Conservation (phyloP, 768 basidiomycete genomes). For the Suillus subalutaceus region DNA sequence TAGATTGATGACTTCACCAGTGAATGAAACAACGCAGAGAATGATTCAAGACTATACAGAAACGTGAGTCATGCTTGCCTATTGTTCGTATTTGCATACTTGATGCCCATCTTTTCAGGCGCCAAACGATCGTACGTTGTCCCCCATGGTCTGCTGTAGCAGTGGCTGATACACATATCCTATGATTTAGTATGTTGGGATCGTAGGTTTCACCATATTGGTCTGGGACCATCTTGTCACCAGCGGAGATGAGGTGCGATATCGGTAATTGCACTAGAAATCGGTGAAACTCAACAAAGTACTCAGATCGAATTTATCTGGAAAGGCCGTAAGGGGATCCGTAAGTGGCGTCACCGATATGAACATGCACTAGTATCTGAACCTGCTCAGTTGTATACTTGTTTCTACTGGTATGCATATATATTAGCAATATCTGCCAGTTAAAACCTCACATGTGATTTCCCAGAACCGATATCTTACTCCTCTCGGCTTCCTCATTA, state of each 20-base stretch:
- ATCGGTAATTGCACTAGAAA: neutral
- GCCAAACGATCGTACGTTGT: neutral
- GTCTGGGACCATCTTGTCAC: conserved; percentile 46
- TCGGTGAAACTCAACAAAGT: neutral
- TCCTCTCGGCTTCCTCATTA: conserved; percentile 65
- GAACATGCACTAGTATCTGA: conserved; percentile 38
- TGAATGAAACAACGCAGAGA: neutral
- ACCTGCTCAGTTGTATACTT: conserved; percentile 33
- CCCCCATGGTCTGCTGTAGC: neutral
- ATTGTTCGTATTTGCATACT: neutral
- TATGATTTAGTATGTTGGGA: conserved; percentile 45
- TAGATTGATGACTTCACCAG: neutral
- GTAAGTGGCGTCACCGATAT: conserved; percentile 38
- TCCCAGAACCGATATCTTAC: conserved; percentile 67
- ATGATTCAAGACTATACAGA: neutral
- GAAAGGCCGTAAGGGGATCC: conserved; percentile 29
- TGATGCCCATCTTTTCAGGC: neutral
- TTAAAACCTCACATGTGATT: neutral
- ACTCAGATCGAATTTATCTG: conserved; percentile 36
- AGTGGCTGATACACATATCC: neutral
- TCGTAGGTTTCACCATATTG: conserved; percentile 50
- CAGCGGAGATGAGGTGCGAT: conserved; percentile 34
- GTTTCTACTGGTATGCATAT: conserved; percentile 35
- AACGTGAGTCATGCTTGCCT: neutral
- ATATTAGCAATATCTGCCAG: neutral